Conservation (phyloP, 129 eudicot genomes). For the Helichrysum umbraculigerum region DNA sequence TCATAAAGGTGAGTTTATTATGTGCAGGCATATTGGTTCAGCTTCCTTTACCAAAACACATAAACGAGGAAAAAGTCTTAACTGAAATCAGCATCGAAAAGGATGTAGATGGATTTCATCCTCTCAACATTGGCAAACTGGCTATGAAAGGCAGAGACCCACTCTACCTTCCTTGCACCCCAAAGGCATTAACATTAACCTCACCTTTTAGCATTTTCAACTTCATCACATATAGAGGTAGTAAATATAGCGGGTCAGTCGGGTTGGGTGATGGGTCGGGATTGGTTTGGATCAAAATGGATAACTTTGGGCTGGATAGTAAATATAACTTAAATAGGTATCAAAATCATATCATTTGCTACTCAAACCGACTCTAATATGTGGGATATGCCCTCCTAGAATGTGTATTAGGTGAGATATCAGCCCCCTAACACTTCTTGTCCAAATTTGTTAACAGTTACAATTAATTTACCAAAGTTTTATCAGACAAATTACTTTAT, state of each 20-base stretch:
- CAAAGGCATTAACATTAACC: constrained; percentile 57
- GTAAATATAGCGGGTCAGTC: neutral
- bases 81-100: constrained; percentile 84
- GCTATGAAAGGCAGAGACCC: constrained; percentile 99
- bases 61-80: constrained; percentile 80
- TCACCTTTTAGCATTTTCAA: neutral
- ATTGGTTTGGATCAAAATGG: neutral
- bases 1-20: constrained; percentile 43
- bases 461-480: neutral
- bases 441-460: neutral
- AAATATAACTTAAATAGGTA: neutral
- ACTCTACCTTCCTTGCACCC: constrained; percentile 93
- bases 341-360: no score
- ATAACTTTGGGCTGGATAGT: neutral
- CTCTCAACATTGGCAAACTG: constrained; percentile 95
- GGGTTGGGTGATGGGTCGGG: neutral
- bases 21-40: constrained; percentile 91
- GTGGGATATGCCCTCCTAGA: no score
- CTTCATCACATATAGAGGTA: neutral
- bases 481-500: neutral
- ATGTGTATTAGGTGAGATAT: no score
- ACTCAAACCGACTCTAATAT: no score
- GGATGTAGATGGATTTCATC: constrained; percentile 99
- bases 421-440: neutral
- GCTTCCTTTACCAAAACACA: constrained; percentile 97